These are phyloP conservation scores for Lenzites betulinus DNA, from an alignment of 768 basidiomycete genomes.

Conservation along the genomic window DNA sequence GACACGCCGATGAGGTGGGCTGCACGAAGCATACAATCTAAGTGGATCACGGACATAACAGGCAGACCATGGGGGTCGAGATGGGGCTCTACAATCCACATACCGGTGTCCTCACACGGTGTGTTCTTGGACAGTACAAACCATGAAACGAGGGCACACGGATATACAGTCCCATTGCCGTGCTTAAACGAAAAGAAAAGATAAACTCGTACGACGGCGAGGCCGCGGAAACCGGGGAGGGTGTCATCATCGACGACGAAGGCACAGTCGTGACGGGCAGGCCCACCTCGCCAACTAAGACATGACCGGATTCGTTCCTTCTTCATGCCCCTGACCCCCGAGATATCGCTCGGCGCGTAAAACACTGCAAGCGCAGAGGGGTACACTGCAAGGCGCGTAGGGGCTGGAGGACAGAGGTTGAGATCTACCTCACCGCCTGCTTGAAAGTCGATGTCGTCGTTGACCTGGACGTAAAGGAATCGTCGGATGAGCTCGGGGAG, in stretches of 20 bases:
- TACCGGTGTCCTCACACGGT: not conserved
- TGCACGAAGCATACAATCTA: not conserved
- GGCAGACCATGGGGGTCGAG: not conserved
- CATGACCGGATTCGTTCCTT: slow-evolving; percentile 27
- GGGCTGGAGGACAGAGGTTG: not conserved
- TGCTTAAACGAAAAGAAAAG: slow-evolving; percentile 32
- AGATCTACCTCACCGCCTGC: not conserved
- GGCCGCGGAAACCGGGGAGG: slow-evolving; percentile 20
- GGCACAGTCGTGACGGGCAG: slow-evolving; percentile 25
- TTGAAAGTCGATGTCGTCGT: not conserved
- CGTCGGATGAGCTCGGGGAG: not conserved
- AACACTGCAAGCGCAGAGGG: slow-evolving; percentile 20
- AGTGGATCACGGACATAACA: not conserved
- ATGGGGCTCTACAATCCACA: slow-evolving; percentile 3
- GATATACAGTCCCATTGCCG: not conserved
- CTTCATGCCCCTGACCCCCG: slow-evolving; percentile 31
- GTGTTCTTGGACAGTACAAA: not conserved
- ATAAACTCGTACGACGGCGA: slow-evolving; percentile 22
- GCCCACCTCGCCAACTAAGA: slow-evolving; percentile 25
- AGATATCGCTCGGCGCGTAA: slow-evolving; percentile 33
- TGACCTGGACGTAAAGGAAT: not conserved
- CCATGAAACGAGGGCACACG: slow-evolving; percentile 3
- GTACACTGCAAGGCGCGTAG: not conserved
- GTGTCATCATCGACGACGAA: slow-evolving; percentile 22
- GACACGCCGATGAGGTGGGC: not conserved